phyloP scores from a whole-genome alignment of 768 basidiomycete species.

The Tulasnella sp. region DNA sequence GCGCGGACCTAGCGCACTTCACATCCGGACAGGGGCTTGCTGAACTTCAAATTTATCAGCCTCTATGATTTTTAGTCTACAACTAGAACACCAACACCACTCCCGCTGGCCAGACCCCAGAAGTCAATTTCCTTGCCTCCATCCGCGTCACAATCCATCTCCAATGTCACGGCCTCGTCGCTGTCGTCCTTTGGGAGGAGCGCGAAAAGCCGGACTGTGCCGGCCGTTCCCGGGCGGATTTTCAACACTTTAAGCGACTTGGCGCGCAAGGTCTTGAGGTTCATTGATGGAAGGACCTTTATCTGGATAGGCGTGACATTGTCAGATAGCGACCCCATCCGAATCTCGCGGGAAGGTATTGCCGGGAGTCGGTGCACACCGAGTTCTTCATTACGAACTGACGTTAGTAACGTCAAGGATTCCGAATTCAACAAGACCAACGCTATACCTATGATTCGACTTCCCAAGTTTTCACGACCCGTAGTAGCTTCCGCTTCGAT shows the following conservation, averaged over 20 bases:
- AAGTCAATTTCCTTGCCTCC: constrained; percentile 44
- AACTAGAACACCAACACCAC: constrained; percentile 9
- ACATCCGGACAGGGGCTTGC: background rate
- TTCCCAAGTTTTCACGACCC: constrained; percentile 15
- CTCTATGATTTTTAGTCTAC: background rate
- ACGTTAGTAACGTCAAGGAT: constrained; percentile 27
- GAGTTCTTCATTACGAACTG: constrained; percentile 45
- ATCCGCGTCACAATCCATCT: constrained; percentile 39
- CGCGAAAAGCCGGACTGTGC: constrained; percentile 40
- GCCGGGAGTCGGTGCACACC: constrained; percentile 34
- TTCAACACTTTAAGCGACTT: constrained; percentile 45
- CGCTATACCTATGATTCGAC: constrained; percentile 18
- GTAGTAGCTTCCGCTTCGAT: background rate
- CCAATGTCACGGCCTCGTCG: constrained; percentile 23
- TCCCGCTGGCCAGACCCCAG: constrained; percentile 52
- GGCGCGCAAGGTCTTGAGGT: constrained; percentile 47
- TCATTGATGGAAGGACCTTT: constrained; percentile 58
- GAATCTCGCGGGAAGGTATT: constrained; percentile 22
- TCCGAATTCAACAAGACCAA: constrained; percentile 24
- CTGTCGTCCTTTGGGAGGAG: constrained; percentile 30
- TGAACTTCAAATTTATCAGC: constrained; percentile 3
- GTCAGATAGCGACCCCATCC: background rate
- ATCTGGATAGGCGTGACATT: constrained; percentile 21
- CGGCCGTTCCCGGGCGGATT: constrained; percentile 21
- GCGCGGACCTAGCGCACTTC: background rate